Evolutionary conservation across 371 early-diverging fungal species (phyloP).

Genomic region (Lichtheimia hyalospora): DNA sequence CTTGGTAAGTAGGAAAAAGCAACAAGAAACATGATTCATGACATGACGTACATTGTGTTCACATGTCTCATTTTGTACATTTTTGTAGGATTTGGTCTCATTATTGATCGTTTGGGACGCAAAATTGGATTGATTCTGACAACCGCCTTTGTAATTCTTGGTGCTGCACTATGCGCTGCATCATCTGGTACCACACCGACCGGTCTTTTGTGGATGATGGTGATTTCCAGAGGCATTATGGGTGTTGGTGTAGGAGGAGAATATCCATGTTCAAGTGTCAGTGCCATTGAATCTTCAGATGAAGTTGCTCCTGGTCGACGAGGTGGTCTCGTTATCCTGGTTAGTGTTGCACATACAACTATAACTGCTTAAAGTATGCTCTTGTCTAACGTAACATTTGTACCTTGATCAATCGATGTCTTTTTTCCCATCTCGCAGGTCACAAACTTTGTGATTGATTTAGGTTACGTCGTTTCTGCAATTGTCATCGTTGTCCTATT

Average conservation of each 20-base stretch:
- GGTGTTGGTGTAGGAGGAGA: conserved; percentile 26
- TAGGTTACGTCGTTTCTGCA: conserved; percentile 61
- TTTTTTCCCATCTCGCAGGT: conserved; percentile 18
- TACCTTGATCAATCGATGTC: not conserved
- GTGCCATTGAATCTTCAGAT: conserved; percentile 63
- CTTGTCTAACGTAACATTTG: not conserved
- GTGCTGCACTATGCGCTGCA: conserved; percentile 45
- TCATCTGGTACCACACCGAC: conserved; percentile 29
- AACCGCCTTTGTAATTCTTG: conserved; percentile 40
- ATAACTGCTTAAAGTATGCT: not conserved
- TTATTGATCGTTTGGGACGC: conserved; percentile 45
- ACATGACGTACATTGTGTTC: too few species aligned
- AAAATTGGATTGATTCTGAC: conserved; percentile 39
- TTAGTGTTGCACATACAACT: conserved; percentile 17
- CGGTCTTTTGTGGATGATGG: conserved; percentile 63
- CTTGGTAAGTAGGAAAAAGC: conserved; percentile 23
- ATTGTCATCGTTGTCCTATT: conserved; percentile 50
- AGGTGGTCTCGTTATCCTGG: conserved; percentile 55
- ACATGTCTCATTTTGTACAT: not conserved
- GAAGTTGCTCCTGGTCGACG: conserved; percentile 53
- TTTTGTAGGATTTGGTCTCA: conserved; percentile 26
- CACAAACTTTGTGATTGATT: conserved; percentile 57
- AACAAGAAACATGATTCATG: too few species aligned
- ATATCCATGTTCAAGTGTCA: conserved; percentile 60
- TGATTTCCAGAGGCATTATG: conserved; percentile 59